These are phyloP conservation scores for Termitomyces sp. DNA, from an alignment of 768 basidiomycete genomes.

Conservation along the genomic window DNA sequence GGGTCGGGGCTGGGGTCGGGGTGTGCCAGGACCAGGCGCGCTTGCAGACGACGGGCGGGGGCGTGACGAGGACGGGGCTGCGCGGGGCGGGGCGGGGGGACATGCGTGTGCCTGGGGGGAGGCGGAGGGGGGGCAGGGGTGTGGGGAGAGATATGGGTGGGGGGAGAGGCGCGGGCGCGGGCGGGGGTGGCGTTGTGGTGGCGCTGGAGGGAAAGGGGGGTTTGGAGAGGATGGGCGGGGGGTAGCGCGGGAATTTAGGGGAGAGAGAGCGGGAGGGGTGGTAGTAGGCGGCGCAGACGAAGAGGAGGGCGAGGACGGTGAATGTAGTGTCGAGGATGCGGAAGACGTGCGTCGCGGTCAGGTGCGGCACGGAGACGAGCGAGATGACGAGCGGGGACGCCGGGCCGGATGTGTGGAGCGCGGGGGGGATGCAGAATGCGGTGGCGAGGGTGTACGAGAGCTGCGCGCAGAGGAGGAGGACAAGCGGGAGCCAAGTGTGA, in stretches of 20 bases:
- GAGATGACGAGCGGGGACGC: background rate
- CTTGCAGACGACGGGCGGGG: background rate
- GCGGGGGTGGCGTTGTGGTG: background rate
- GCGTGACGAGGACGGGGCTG: background rate
- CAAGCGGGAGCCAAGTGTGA: background rate
- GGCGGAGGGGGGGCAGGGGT: background rate
- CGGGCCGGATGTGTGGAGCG: background rate
- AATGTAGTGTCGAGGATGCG: background rate
- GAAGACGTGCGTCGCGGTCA: background rate
- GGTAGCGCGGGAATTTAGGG: too few species aligned
- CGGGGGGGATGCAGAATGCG: conserved; percentile 1
- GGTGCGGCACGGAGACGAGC: background rate
- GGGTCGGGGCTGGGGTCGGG: too few species aligned
- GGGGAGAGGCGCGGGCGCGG: background rate
- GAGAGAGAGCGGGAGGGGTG: background rate
- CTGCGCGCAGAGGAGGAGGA: conserved; percentile 1
- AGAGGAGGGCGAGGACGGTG: background rate
- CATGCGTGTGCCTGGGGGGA: background rate
- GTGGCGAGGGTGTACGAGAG: conserved; percentile 1
- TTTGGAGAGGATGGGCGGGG: background rate
- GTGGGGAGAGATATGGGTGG: background rate
- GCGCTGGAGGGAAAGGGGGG: background rate
- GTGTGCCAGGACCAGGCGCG: background rate
- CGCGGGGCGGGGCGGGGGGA: background rate
- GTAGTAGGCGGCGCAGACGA: background rate